Base-by-base conservation (phyloP, 139 green algal species). In the Nannochloris sp. region DNA sequence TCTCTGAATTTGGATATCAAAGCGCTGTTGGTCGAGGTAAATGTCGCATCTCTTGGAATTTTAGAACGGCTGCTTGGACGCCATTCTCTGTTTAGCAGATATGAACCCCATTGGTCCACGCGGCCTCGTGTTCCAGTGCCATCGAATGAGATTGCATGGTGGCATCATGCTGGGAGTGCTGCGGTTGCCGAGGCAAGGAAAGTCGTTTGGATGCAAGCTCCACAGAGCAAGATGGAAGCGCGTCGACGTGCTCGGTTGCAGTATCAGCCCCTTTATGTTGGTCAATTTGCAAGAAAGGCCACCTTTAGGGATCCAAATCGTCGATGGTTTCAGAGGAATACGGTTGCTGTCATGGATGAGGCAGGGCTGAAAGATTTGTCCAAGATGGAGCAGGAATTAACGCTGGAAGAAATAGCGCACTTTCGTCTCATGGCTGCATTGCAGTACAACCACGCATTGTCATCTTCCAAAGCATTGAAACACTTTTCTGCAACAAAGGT, bases 391-490 rank as follows among this genome's bases (percentile, higher is more conserved):
- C 30, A 30, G 1, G 11, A 2, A 25, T 68, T 84, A 2, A 72
- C 28, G 0, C 43, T 76, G 20, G 78, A 84, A 62, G 61, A 84
- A 71, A 64, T 78, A 4, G 63, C 78, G 2, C 78, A 84, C 44
- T 84, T 83, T 25, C 55, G 72, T 37, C 67, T 64, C 11, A 63
- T 62, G 20, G 68, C 82, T 33, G 78, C 78, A 3, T 64, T 65
- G 2, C 5, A 31, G 11, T 68, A 82, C 65, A 82, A 70, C 63
- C 62, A 40, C 13, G 29, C 59, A 28, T 30, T 83, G 49, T 43
- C 56, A 0, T n/a, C 25, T 11, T 58, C 37, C 28, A 20, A 48
- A 3, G 17, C 23, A 1, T 61, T 75, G 9, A 14, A 37, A 23
- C 33, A 49, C 4, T 68, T 77, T 60, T 46, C 68, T 14, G 65